Base-by-base conservation (phyloP, 2,329 filamentous ascomycete species). In the Emericellopsis atlantica region DNA sequence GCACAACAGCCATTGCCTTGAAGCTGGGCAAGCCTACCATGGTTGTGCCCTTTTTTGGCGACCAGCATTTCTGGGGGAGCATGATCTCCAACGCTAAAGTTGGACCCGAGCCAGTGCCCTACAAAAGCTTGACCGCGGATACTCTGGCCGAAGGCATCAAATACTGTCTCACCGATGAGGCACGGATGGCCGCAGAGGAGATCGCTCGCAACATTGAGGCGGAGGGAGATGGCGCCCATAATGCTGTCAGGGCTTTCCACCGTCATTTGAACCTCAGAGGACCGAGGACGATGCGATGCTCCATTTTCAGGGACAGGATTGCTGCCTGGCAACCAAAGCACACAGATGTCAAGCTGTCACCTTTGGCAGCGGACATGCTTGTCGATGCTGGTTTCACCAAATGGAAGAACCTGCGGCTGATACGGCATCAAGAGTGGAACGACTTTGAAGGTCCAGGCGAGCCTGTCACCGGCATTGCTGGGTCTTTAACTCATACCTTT, bases 21-120 rank as follows among this genome's bases (percentile, higher is more conserved):
- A 84, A 82, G 54, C 81, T 73, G 46, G 83, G 72, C 4, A 75
- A 73, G 49, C 83, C 83, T 0, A 85, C 79, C 5, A 81, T 86
- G 74, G 73, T 87, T 22, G 79, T 88, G 2, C 83, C 83, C 0
- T 88, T 88, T 59, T 88, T 88, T 48, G 83, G 83, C 3, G 83
- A 88, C 52, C 83, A 88, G 55, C 72, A 80, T 38, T 88, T 88
- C 53, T 88, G 84, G 83, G 83, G 82, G 2, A 66, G 68, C 15
- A 84, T 84, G 75, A 69, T 87, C 1, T 69, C 67, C 5, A 72
- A 68, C 29, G 69, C 76, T 2, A 71, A 72, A 22, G 81, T 80
- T 1, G 83, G 83, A 1, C 78, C 81, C 0, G 61, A 72, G 34
- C 72, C 80, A 2, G 69, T 85, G 8, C 81, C 81, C 0, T 83